Conservation (phyloP, 768 basidiomycete genomes). For the Cystofilobasidium macerans region DNA sequence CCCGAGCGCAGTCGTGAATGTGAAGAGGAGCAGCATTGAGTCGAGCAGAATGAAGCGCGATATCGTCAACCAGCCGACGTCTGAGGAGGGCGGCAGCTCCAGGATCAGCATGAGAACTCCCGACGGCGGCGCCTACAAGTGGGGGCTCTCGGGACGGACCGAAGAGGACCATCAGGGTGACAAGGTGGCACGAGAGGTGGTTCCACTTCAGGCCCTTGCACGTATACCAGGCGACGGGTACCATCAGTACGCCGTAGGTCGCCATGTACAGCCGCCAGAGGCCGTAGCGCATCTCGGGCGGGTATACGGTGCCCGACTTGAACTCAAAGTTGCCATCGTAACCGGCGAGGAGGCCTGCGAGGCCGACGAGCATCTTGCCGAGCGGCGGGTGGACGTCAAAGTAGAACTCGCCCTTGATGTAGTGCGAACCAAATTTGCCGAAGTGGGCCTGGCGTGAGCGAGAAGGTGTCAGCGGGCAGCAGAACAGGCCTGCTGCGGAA, state of each 20-base stretch:
- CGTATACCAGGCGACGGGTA: slow-evolving; percentile 94
- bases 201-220: slow-evolving; percentile 88
- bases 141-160: slow-evolving; percentile 62
- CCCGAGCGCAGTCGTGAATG: slow-evolving; percentile 89
- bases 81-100: slow-evolving; percentile 40
- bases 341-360: slow-evolving; percentile 79
- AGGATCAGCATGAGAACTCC: too few species aligned
- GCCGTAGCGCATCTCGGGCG: slow-evolving; percentile 73
- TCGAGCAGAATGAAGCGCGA: slow-evolving; percentile 95
- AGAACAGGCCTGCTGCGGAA: neutral
- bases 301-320: slow-evolving; percentile 79
- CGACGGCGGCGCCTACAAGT: too few species aligned
- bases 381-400: slow-evolving; percentile 98
- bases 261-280: slow-evolving; percentile 94
- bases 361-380: slow-evolving; percentile 96
- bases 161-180: slow-evolving; percentile 82
- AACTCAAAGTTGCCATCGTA: slow-evolving; percentile 89
- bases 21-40: slow-evolving; percentile 98
- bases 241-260: slow-evolving; percentile 85
- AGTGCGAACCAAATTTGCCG: slow-evolving; percentile 92
- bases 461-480: neutral
- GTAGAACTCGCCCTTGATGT: slow-evolving; percentile 97
- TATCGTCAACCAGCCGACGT: slow-evolving; percentile 92
- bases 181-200: slow-evolving; percentile 75
- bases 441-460: slow-evolving; percentile 60